Conservation (phyloP, 1,284 basidiomycete species). For the Ganoderma sinense region DNA sequence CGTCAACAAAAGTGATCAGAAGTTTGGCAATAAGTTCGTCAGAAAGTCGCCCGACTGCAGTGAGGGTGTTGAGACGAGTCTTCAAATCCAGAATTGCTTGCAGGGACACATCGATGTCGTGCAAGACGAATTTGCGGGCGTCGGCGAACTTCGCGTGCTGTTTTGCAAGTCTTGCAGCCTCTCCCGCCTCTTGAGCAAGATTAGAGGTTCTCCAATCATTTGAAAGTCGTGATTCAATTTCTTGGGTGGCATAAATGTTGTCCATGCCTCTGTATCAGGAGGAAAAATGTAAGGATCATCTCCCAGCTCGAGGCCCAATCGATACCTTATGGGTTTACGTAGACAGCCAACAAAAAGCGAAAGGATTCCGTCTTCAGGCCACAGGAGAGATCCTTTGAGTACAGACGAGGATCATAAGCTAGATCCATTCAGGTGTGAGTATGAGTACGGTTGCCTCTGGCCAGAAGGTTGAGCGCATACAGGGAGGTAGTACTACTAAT, state of each 20-base stretch:
- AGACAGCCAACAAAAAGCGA: background rate
- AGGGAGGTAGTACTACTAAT: background rate
- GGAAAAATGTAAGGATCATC: background rate
- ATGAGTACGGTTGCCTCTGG: background rate
- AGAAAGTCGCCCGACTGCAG: conserved; percentile 7
- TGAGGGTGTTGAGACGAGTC: conserved; percentile 3
- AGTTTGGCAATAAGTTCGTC: conserved; percentile 8
- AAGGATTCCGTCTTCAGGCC: background rate
- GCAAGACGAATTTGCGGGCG: too few relatives aligned
- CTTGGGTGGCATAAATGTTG: background rate
- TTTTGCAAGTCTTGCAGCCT: too few relatives aligned
- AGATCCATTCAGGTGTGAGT: background rate
- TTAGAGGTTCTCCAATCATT: too few relatives aligned
- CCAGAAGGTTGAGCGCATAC: background rate
- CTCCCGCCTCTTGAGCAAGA: too few relatives aligned
- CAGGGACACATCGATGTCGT: background rate
- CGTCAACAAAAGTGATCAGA: background rate
- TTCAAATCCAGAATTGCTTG: background rate
- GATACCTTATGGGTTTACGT: too few relatives aligned
- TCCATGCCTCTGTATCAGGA: background rate
- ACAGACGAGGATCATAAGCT: background rate
- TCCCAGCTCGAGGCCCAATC: background rate
- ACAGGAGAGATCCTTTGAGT: too few relatives aligned
- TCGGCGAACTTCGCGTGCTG: too few relatives aligned
- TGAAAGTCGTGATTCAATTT: too few relatives aligned